Evolutionary conservation across 2,329 filamentous ascomycete genomes (phyloP).

Genomic region (Lasiodiplodia citricola): DNA sequence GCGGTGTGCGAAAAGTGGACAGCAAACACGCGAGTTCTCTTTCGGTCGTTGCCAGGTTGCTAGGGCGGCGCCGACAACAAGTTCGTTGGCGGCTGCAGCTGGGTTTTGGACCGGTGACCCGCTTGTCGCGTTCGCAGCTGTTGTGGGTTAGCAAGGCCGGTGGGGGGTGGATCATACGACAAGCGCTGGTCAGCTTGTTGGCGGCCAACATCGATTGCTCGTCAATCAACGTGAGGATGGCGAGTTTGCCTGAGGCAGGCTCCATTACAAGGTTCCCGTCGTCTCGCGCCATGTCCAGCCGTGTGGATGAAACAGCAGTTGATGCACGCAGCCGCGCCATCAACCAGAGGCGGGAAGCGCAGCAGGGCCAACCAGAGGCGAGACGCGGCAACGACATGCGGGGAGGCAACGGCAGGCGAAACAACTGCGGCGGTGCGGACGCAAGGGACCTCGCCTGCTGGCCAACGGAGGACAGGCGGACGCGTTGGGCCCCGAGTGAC

Average conservation of each 20-base stretch:
- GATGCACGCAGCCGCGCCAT: constrained; percentile 22
- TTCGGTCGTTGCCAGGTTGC: neutral
- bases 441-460: constrained; percentile 7
- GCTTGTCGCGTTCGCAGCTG: constrained; percentile 14
- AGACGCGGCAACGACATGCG: neutral
- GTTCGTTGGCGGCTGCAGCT: constrained; percentile 8
- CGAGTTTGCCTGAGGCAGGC: neutral
- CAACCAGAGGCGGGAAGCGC: constrained; percentile 11
- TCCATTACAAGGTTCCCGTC: neutral
- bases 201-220: constrained; percentile 1
- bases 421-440: constrained; percentile 15
- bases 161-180: constrained; percentile 16
- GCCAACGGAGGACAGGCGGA: neutral
- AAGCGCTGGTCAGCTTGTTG: neutral
- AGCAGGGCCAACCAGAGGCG: constrained; percentile 14
- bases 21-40: constrained; percentile 1
- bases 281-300: neutral
- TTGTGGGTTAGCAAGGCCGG: constrained; percentile 19
- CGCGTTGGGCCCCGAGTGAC: neutral
- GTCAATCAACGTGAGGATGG: constrained; percentile 11
- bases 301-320: constrained; percentile 16
- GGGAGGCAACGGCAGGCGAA: neutral
- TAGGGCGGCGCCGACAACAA: neutral
- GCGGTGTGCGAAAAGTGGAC: constrained; percentile 10
- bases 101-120: constrained; percentile 4